phyloP scores from a whole-genome alignment of 495 filamentous ascomycete species.

The Echria macrotheca region DNA sequence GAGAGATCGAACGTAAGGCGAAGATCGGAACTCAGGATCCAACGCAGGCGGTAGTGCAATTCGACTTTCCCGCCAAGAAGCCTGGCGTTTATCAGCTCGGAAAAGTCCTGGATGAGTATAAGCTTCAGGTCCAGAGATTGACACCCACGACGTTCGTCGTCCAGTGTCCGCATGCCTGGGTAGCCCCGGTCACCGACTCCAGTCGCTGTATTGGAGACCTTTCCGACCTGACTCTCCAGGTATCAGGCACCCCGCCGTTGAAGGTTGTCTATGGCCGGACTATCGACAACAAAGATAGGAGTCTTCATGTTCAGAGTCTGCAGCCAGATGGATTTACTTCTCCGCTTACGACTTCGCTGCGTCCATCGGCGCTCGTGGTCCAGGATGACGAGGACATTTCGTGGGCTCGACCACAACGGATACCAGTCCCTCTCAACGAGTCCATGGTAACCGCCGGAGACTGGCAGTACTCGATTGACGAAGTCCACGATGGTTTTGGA shows the following conservation, averaged over 20 bases:
- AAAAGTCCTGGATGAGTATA: slow-evolving; percentile 84
- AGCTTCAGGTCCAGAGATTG: slow-evolving; percentile 78
- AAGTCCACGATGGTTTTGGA: slow-evolving; percentile 83
- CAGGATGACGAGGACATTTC: slow-evolving; percentile 60
- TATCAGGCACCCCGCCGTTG: slow-evolving; percentile 86
- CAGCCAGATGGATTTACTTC: slow-evolving; percentile 82
- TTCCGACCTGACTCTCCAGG: slow-evolving; percentile 73
- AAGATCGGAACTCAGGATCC: slow-evolving; percentile 43
- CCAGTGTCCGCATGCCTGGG: slow-evolving; percentile 68
- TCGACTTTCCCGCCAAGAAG: slow-evolving; percentile 63
- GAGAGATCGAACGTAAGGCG: slow-evolving; percentile 55
- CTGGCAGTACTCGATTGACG: slow-evolving; percentile 87
- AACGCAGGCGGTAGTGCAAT: slow-evolving; percentile 48
- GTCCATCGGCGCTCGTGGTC: slow-evolving; percentile 47
- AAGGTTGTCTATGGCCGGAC: slow-evolving; percentile 84
- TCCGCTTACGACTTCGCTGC: slow-evolving; percentile 56
- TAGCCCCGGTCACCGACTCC: slow-evolving; percentile 57
- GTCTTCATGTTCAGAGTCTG: slow-evolving; percentile 81
- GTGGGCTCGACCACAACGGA: slow-evolving; percentile 72
- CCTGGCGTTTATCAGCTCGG: slow-evolving; percentile 79
- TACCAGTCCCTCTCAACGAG: slow-evolving; percentile 80
- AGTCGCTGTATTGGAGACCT: slow-evolving; percentile 76
- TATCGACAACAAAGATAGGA: slow-evolving; percentile 68
- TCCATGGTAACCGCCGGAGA: slow-evolving; percentile 68
- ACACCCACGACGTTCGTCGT: slow-evolving; percentile 74